Percentiles rank a stretch among this genome's conserved stretches.
Evolutionary conservation across 164 flowering plant genomes (phyloP).

Genomic region (Nelumbo lutea): DNA sequence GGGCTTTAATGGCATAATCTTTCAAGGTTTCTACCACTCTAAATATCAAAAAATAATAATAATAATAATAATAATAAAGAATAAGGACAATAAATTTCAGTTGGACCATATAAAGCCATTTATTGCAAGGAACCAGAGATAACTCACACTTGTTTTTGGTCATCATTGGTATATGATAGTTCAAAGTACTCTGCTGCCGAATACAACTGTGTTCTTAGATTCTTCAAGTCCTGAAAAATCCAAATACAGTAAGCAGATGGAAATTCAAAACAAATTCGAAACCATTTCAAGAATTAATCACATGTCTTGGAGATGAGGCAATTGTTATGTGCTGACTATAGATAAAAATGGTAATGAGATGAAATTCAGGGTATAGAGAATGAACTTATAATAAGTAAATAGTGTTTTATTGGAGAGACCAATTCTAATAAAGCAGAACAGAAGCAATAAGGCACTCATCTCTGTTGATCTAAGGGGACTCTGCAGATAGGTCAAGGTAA

Average conservation of each 20-base stretch:
- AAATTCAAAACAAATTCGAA: not conserved
- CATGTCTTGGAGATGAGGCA: too few species aligned
- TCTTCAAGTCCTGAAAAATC: conserved; percentile 75
- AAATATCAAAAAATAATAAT: conserved; percentile 7
- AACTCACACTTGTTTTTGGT: conserved; percentile 74
- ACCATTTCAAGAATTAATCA: not conserved
- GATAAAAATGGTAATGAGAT: too few species aligned
- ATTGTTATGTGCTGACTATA: too few species aligned
- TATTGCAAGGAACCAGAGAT: not conserved
- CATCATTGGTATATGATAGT: conserved; percentile 72
- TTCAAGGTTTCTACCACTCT: conserved; percentile 81
- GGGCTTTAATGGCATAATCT: conserved; percentile 84
- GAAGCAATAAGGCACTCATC: too few species aligned
- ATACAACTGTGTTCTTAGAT: conserved; percentile 76
- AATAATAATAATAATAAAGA: not conserved
- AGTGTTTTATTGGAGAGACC: too few species aligned
- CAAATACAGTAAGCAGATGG: not conserved
- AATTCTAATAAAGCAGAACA: too few species aligned
- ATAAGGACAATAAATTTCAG: not conserved
- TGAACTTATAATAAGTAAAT: too few species aligned
- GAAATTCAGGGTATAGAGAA: too few species aligned
- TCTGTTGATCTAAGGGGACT: too few species aligned
- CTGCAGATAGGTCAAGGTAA: too few species aligned
- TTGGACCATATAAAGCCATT: not conserved
- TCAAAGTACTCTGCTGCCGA: conserved; percentile 97